Base-by-base conservation (phyloP, 2,329 filamentous ascomycete genomes). In the Colletotrichum euphorbiae region DNA sequence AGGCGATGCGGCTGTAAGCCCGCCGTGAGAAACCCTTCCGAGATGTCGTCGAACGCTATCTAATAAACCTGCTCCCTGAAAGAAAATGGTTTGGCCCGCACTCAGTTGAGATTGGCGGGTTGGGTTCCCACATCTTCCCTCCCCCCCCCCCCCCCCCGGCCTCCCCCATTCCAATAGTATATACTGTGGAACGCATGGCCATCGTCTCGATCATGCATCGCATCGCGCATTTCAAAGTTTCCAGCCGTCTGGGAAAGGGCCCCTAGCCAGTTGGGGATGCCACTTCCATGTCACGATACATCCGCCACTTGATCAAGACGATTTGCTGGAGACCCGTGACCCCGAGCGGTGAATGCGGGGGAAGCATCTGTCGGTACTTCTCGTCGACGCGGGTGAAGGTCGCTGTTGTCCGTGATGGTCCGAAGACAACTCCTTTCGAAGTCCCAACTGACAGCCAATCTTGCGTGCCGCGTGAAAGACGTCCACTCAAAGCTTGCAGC, bases 221-320 rank as follows among this genome's bases (percentile, higher is more conserved):
- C 60, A 64, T 48, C 60, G 45, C 60, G 46, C 28, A 60, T 52
- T 54, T 64, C 50, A 48, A 38, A 43, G 42, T 33, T 50, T 55
- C 64, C 59, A 42, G 58, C 43, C 50, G 40, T 15, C 54, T 50
- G 64, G 64, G 19, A 40, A 42, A 57, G 42, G 50, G 42, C 19
- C 24, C 17, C n/a, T 19, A 8, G 45, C 12, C 31, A 38, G 45
- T 24, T 62, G 7, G 36, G 59, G 28, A 13, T n/a, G 24, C 28
- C 46, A 40, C 28, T 28, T 28, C 28, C 28, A 28, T 62, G 57
- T 62, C 56, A 7, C 21, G 51, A 67, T 63, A 57, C 64, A 46
- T 54, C 43, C 52, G 52, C 28, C 38, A 48, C 51, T 36, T 42
- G 42, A 42, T 42, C 63, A 64, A 21, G 21, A 28, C 38, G 19